Evolutionary conservation across 257 asterid species (phyloP).

Genomic region (Striga asiatica): DNA sequence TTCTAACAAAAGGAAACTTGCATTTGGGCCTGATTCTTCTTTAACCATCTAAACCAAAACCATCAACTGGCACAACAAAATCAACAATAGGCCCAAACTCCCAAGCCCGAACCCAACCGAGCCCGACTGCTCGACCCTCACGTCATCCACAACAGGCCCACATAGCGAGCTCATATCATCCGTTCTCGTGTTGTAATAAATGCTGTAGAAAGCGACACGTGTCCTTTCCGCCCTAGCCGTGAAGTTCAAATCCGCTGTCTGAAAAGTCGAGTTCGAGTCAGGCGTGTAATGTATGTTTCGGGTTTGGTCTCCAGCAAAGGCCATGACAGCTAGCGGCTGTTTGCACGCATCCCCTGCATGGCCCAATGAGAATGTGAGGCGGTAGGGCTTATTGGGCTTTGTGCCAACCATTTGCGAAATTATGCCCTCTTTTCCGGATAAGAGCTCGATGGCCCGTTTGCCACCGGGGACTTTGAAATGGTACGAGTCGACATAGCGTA

Average conservation of each 20-base stretch:
- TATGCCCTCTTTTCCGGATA: slow-evolving; percentile 88
- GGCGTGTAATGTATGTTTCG: slow-evolving; percentile 33
- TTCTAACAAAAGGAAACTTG: no score
- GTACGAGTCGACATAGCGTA: slow-evolving; percentile 69
- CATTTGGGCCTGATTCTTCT: no score
- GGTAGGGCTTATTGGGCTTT: slow-evolving; percentile 57
- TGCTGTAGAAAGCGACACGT: slow-evolving; percentile 73
- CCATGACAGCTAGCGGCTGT: slow-evolving; percentile 84
- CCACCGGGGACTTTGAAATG: slow-evolving; percentile 78
- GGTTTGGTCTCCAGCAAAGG: slow-evolving; percentile 44
- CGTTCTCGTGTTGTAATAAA: slow-evolving; percentile 81
- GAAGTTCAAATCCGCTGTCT: slow-evolving; percentile 45
- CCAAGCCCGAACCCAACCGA: slow-evolving; percentile 3
- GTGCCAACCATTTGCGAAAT: slow-evolving; percentile 92
- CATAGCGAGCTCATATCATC: slow-evolving; percentile 91
- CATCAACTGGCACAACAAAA: slow-evolving; percentile 8
- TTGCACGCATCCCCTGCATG: slow-evolving; percentile 73
- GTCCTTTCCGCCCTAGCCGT: slow-evolving; percentile 79
- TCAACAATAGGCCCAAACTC: slow-evolving; percentile 12
- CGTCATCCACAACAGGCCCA: slow-evolving; percentile 93
- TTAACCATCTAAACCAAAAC: slow-evolving; percentile 8
- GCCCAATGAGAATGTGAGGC: slow-evolving; percentile 57
- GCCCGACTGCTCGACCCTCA: slow-evolving; percentile 38
- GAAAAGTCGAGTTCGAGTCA: slow-evolving; percentile 26
- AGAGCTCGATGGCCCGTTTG: slow-evolving; percentile 71